phyloP scores from a whole-genome alignment of 176 grass and related monocot genomes.

The Oryza nivara region DNA sequence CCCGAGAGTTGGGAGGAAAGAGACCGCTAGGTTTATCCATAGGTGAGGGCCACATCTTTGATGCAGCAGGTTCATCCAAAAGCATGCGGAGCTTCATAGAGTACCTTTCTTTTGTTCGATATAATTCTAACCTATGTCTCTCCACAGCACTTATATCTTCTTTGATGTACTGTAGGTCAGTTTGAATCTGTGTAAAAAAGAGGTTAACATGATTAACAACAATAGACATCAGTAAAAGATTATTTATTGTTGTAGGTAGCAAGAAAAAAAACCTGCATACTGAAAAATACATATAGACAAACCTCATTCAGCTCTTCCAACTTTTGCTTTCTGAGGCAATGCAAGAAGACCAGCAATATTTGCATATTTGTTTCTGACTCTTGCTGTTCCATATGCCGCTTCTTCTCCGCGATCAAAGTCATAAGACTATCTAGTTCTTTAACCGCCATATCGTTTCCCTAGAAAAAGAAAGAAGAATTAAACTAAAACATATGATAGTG shows the following conservation, averaged over 20 bases:
- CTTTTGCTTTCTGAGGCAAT: slow-evolving; percentile 98
- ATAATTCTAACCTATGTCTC: slow-evolving; percentile 80
- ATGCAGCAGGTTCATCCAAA: slow-evolving; percentile 75
- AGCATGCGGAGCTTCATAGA: slow-evolving; percentile 94
- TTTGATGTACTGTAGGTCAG: slow-evolving; percentile 97
- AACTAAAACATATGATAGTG: slow-evolving; percentile 20
- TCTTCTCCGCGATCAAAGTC: slow-evolving; percentile 87
- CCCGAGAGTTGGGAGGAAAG: slow-evolving; percentile 57
- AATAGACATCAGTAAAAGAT: slow-evolving; percentile 14
- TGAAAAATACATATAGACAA: slow-evolving; percentile 1
- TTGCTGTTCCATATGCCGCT: slow-evolving; percentile 95
- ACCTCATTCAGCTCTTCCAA: slow-evolving; percentile 97
- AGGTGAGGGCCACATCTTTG: slow-evolving; percentile 64
- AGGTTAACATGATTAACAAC: slow-evolving; percentile 19
- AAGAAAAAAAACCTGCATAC: not conserved
- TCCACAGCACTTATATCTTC: slow-evolving; percentile 92
- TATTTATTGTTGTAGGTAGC: not conserved
- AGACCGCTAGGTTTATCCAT: slow-evolving; percentile 70
- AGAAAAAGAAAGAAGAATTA: slow-evolving; percentile 42
- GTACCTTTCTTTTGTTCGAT: slow-evolving; percentile 90
- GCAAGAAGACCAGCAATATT: slow-evolving; percentile 93
- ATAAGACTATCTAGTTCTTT: slow-evolving; percentile 89
- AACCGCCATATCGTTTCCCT: slow-evolving; percentile 89
- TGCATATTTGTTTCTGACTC: slow-evolving; percentile 99
- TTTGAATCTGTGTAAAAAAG: slow-evolving; percentile 76